Evolutionary conservation across 495 filamentous ascomycete species (phyloP).

Genomic region (Xylaria longipes): DNA sequence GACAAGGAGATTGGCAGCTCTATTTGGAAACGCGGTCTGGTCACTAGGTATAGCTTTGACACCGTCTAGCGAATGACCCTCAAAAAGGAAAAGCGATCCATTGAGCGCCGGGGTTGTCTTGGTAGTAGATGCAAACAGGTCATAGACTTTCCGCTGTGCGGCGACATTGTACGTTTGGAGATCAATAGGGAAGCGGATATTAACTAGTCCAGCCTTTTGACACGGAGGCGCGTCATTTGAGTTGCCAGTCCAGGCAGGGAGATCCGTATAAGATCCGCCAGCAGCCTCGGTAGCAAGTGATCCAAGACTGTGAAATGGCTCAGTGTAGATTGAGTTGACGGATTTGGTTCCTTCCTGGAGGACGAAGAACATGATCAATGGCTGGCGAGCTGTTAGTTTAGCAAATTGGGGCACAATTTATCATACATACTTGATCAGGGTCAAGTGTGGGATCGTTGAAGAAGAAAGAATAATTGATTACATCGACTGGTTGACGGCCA

Average conservation of each 20-base stretch:
- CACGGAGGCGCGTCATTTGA: slow-evolving; percentile 40
- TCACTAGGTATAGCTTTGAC: slow-evolving; percentile 47
- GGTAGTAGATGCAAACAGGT: slow-evolving; percentile 46
- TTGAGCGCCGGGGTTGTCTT: slow-evolving; percentile 32
- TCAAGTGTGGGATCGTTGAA: slow-evolving; percentile 46
- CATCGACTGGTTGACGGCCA: slow-evolving; percentile 44
- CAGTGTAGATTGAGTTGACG: slow-evolving; percentile 47
- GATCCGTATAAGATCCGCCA: slow-evolving; percentile 48
- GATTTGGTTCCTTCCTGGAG: slow-evolving; percentile 52
- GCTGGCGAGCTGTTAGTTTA: slow-evolving; percentile 35
- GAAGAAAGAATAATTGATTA: slow-evolving; percentile 57
- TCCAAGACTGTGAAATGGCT: slow-evolving; percentile 50
- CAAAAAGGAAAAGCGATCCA: slow-evolving; percentile 60
- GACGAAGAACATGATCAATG: slow-evolving; percentile 54
- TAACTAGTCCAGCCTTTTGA: slow-evolving; percentile 48
- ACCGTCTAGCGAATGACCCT: slow-evolving; percentile 58
- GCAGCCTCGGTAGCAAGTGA: slow-evolving; percentile 38
- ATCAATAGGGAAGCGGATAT: slow-evolving; percentile 57
- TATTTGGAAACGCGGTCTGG: slow-evolving; percentile 45
- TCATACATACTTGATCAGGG: slow-evolving; percentile 33
- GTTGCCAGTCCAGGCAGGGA: slow-evolving; percentile 50
- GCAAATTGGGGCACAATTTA: too few species aligned
- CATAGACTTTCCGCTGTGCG: slow-evolving; percentile 49
- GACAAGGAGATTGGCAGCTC: slow-evolving; percentile 52
- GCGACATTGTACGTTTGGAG: slow-evolving; percentile 47